phyloP scores from a whole-genome alignment of 2,329 filamentous ascomycete genomes.

The Alternaria brassicicola region DNA sequence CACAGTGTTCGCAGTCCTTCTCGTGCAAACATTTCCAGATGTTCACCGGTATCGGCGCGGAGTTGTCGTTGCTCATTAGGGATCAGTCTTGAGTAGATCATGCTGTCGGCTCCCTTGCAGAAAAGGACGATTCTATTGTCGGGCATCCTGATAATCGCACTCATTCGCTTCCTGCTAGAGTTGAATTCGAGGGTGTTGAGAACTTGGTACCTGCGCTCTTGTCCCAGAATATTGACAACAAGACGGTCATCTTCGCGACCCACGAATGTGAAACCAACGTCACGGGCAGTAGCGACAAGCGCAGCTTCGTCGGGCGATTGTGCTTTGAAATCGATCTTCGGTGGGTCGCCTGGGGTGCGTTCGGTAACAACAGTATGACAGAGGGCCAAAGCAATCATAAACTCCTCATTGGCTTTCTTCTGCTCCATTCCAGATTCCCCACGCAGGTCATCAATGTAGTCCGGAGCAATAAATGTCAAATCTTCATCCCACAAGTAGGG shows the following conservation, averaged over 20 bases:
- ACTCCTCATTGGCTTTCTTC: constrained; percentile 77
- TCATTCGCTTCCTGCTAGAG: constrained; percentile 96
- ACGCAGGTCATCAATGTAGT: constrained; percentile 82
- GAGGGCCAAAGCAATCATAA: constrained; percentile 94
- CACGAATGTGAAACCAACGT: constrained; percentile 92
- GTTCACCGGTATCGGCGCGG: constrained; percentile 82
- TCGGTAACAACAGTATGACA: constrained; percentile 97
- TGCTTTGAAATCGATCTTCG: constrained; percentile 92
- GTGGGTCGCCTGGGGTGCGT: constrained; percentile 84
- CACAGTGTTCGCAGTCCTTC: constrained; percentile 95
- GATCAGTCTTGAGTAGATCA: constrained; percentile 91
- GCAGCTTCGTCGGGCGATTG: constrained; percentile 97
- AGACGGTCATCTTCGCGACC: constrained; percentile 81
- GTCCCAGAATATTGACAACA: constrained; percentile 82
- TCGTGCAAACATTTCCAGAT: constrained; percentile 94
- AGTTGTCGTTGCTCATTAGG: constrained; percentile 85
- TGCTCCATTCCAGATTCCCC: constrained; percentile 80
- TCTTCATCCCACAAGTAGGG: constrained; percentile 89
- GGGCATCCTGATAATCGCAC: constrained; percentile 93
- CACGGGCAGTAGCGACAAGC: constrained; percentile 88
- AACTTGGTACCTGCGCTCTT: constrained; percentile 83
- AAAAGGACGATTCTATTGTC: constrained; percentile 87
- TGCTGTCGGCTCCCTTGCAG: constrained; percentile 96
- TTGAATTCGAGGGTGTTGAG: constrained; percentile 98
- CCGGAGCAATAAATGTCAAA: constrained; percentile 88